These are phyloP conservation scores for Epichloe typhina DNA, from an alignment of 2,329 filamentous ascomycete species.

Conservation along the genomic window DNA sequence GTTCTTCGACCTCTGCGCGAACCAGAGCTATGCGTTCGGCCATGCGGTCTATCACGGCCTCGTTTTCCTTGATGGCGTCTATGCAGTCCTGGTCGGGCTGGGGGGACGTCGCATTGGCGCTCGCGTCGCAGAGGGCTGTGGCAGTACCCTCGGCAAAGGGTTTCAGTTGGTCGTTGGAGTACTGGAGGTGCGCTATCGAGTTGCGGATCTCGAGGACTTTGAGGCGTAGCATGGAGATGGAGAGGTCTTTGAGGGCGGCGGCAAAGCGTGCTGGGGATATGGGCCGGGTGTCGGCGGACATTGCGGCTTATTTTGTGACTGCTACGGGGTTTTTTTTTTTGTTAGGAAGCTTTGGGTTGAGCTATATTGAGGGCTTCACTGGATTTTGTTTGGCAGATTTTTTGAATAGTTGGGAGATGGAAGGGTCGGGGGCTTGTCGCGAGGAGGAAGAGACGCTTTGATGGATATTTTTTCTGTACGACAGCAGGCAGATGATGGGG, in stretches of 20 bases:
- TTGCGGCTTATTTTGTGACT: slow-evolving; percentile 16
- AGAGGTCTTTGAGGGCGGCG: slow-evolving; percentile 52
- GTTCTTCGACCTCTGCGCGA: slow-evolving; percentile 47
- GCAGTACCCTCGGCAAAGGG: slow-evolving; percentile 47
- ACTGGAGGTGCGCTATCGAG: slow-evolving; percentile 58
- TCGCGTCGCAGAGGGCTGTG: slow-evolving; percentile 14
- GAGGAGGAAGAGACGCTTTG: no score
- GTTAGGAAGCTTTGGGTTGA: no score
- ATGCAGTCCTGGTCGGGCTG: slow-evolving; percentile 54
- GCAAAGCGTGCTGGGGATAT: slow-evolving; percentile 53
- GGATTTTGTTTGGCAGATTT: background rate
- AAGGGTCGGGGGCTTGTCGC: no score
- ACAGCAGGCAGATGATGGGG: no score
- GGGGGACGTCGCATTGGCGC: slow-evolving; percentile 1
- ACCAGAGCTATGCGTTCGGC: slow-evolving; percentile 50
- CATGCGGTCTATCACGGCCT: slow-evolving; percentile 54
- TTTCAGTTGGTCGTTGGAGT: slow-evolving; percentile 59
- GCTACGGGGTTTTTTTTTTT: no score
- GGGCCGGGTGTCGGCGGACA: slow-evolving; percentile 50
- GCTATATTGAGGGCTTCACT: no score
- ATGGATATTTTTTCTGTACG: no score
- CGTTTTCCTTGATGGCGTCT: slow-evolving; percentile 63
- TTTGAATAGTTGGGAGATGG: background rate
- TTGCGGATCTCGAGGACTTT: slow-evolving; percentile 68
- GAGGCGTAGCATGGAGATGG: slow-evolving; percentile 52